Conservation (phyloP, 345 rosid species). For the Eucalyptus fibrosa region DNA sequence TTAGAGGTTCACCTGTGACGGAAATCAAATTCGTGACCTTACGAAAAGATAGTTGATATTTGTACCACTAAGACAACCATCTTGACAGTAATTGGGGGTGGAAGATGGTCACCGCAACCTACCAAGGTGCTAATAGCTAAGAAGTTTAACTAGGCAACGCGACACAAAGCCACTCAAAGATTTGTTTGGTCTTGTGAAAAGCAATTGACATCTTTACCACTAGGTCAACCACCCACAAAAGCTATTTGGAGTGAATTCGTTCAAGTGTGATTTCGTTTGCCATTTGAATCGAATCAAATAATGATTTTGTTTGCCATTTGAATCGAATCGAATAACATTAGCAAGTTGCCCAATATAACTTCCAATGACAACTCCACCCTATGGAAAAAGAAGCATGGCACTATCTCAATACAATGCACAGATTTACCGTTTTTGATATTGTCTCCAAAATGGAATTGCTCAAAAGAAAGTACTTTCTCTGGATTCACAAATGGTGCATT, state of each 20-base stretch:
- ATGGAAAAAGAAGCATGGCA: neutral
- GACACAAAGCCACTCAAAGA: neutral
- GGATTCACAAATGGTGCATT: rapidly evolving
- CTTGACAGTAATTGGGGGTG: no score
- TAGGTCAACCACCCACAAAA: neutral
- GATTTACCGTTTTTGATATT: rapidly evolving
- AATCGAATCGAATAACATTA: neutral
- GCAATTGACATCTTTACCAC: neutral
- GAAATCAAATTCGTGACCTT: neutral
- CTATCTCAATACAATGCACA: rapidly evolving
- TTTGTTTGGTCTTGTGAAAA: neutral
- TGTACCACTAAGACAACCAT: neutral
- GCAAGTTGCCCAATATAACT: neutral
- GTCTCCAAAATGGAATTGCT: neutral
- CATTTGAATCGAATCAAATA: neutral
- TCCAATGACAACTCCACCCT: neutral
- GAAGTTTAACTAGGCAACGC: neutral
- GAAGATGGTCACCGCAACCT: rapidly evolving
- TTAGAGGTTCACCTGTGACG: neutral
- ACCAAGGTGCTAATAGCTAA: neutral
- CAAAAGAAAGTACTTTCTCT: rapidly evolving
- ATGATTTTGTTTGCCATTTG: neutral
- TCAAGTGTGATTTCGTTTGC: neutral
- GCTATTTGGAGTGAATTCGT: neutral
- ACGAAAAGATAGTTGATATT: neutral